Evolutionary conservation across 768 basidiomycete species (phyloP).

Genomic region (Rhizopogon salebrosus): DNA sequence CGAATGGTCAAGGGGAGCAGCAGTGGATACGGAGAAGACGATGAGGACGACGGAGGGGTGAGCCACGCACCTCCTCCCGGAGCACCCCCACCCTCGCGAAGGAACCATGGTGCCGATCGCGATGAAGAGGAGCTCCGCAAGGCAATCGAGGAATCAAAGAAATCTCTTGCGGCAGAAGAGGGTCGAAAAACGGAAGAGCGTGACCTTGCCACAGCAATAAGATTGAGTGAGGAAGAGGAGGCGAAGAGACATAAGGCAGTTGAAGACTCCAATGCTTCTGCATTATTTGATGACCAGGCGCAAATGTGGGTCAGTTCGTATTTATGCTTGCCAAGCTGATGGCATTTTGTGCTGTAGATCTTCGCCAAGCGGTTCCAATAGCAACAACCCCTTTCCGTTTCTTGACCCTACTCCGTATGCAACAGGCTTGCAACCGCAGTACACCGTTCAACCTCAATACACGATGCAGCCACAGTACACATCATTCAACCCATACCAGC

Average conservation of each 20-base stretch:
- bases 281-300: slow-evolving; percentile 84
- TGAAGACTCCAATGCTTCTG: slow-evolving; percentile 65
- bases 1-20: slow-evolving; percentile 74
- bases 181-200: slow-evolving; percentile 60
- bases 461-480: slow-evolving; percentile 80
- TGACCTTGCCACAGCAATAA: slow-evolving; percentile 80
- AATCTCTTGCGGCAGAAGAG: slow-evolving; percentile 64
- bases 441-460: slow-evolving; percentile 73
- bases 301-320: slow-evolving; percentile 54
- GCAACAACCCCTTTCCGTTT: slow-evolving; percentile 53
- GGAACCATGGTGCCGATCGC: slow-evolving; percentile 24
- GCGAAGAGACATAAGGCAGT: slow-evolving; percentile 62
- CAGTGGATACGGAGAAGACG: slow-evolving; percentile 35
- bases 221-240: slow-evolving; percentile 89
- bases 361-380: slow-evolving; percentile 23
- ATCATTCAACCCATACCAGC: slow-evolving; percentile 91
- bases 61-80: slow-evolving; percentile 2
- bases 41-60: slow-evolving; percentile 16
- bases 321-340: slow-evolving; percentile 4
- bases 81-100: slow-evolving; percentile 14
- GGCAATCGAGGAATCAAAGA: slow-evolving; percentile 91
- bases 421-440: slow-evolving; percentile 64
- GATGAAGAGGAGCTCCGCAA: slow-evolving; percentile 81
- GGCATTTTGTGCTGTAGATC: slow-evolving; percentile 17
- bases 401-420: slow-evolving; percentile 58